Conservation (phyloP, 1,284 basidiomycete species). For the Caloboletus inedulis region DNA sequence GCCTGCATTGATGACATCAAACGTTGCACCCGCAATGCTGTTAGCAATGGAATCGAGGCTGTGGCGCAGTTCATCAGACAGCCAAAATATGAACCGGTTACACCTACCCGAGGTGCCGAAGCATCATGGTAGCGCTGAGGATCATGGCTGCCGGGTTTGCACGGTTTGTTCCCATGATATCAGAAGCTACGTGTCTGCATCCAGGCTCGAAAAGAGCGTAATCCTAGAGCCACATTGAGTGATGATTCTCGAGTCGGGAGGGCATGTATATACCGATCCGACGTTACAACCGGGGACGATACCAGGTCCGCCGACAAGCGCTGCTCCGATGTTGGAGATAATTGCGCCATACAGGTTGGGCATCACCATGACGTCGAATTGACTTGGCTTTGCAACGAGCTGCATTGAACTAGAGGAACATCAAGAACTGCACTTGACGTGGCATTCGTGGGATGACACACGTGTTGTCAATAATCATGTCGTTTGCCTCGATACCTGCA, state of each 20-base stretch:
- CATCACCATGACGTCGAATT: constrained; percentile 99
- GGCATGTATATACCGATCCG: constrained; percentile 64
- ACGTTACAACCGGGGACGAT: constrained; percentile 99
- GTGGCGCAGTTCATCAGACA: constrained; percentile 8
- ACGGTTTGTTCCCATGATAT: constrained; percentile 96
- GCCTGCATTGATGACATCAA: constrained; percentile 88
- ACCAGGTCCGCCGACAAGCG: constrained; percentile 96
- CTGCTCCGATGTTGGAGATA: constrained; percentile 97
- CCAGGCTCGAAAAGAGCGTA: constrained; percentile 99
- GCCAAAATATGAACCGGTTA: background rate
- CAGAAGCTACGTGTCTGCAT: constrained; percentile 97
- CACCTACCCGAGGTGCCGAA: constrained; percentile 88
- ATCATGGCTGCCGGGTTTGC: constrained; percentile 99
- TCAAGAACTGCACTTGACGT: background rate
- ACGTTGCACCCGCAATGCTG: constrained; percentile 89
- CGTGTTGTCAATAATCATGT: constrained; percentile 99
- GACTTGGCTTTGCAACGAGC: constrained; percentile 90
- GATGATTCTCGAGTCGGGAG: constrained; percentile 1
- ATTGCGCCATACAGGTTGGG: constrained; percentile 97
- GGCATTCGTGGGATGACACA: constrained; percentile 37
- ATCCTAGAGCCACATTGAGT: constrained; percentile 51
- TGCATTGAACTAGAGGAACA: constrained; percentile 81
- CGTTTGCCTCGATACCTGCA: constrained; percentile 89
- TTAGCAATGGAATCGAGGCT: constrained; percentile 94
- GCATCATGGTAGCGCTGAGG: constrained; percentile 97